These are phyloP conservation scores for Limonium bicolor DNA, from an alignment of 148 eudicot species.

Conservation along the genomic window DNA sequence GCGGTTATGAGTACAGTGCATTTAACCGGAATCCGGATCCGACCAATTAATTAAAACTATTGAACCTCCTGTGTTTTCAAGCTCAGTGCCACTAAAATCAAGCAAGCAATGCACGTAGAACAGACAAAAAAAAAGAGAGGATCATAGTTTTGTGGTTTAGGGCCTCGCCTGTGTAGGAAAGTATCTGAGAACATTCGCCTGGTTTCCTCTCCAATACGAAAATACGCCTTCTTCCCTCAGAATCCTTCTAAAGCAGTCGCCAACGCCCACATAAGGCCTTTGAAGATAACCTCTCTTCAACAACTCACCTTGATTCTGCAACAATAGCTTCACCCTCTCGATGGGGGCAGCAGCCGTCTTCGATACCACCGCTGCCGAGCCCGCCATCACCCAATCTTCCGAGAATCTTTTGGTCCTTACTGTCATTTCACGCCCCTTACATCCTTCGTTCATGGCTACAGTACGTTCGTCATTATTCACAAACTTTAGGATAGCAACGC, in stretches of 20 bases:
- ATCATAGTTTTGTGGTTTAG: not conserved
- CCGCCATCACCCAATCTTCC: constrained; percentile 64
- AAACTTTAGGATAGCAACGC: too few relatives aligned
- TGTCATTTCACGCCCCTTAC: constrained; percentile 2
- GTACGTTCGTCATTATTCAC: too few relatives aligned
- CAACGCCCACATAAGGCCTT: constrained; percentile 50
- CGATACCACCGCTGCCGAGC: constrained; percentile 62
- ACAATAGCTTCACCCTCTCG: constrained; percentile 74
- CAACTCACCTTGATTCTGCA: constrained; percentile 88
- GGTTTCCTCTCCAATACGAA: constrained; percentile 93
- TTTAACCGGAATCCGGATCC: too few relatives aligned
- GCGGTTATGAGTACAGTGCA: too few relatives aligned
- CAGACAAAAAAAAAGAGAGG: not conserved
- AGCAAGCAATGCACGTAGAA: not conserved
- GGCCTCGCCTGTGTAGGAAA: constrained; percentile 83
- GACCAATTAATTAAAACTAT: too few relatives aligned
- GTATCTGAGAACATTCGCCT: constrained; percentile 87
- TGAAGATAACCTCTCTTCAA: constrained; percentile 53
- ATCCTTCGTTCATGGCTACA: too few relatives aligned
- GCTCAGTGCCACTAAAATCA: too few relatives aligned
- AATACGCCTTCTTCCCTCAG: constrained; percentile 55
- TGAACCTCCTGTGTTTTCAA: too few relatives aligned
- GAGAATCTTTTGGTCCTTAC: constrained; percentile 38
- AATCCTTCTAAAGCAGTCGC: constrained; percentile 62
- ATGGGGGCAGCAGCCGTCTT: constrained; percentile 89